Evolutionary conservation across 2,329 filamentous ascomycete species (phyloP).

Genomic region (Rhinocladiella mackenziei): DNA sequence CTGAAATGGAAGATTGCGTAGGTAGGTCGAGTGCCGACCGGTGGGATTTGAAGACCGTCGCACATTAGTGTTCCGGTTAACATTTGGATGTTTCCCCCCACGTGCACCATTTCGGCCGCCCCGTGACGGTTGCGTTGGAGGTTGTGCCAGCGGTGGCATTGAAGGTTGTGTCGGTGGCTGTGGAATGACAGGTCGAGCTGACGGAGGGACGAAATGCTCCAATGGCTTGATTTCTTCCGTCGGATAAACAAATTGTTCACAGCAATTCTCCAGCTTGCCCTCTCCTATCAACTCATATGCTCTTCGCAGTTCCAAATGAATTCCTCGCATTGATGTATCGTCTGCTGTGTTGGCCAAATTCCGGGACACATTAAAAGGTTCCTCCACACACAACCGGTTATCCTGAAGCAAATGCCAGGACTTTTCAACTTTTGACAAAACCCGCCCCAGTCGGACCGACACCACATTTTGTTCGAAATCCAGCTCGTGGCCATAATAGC

Average conservation of each 20-base stretch:
- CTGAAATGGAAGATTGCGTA: constrained; percentile 37
- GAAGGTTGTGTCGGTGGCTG: constrained; percentile 36
- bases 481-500: constrained; percentile 88
- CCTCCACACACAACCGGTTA: constrained; percentile 88
- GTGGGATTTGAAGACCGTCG: constrained; percentile 57
- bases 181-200: constrained; percentile 53
- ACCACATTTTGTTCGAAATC: constrained; percentile 81
- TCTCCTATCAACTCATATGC: constrained; percentile 79
- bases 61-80: constrained; percentile 44
- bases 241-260: constrained; percentile 83
- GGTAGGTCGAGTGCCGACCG: constrained; percentile 38
- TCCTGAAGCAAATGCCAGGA: constrained; percentile 77
- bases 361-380: constrained; percentile 84
- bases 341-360: constrained; percentile 97
- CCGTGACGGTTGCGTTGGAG: constrained; percentile 40
- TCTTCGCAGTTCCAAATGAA: constrained; percentile 82
- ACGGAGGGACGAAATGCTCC: constrained; percentile 39
- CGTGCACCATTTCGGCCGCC: constrained; percentile 48
- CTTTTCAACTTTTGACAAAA: constrained; percentile 79
- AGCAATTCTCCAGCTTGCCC: constrained; percentile 75
- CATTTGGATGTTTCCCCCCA: constrained; percentile 48
- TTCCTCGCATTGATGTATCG: constrained; percentile 85
- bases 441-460: constrained; percentile 75
- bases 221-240: constrained; percentile 47
- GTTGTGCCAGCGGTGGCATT: too few species aligned